phyloP scores from a whole-genome alignment of 768 basidiomycete species.

The Trichaptum fuscoviolaceum region DNA sequence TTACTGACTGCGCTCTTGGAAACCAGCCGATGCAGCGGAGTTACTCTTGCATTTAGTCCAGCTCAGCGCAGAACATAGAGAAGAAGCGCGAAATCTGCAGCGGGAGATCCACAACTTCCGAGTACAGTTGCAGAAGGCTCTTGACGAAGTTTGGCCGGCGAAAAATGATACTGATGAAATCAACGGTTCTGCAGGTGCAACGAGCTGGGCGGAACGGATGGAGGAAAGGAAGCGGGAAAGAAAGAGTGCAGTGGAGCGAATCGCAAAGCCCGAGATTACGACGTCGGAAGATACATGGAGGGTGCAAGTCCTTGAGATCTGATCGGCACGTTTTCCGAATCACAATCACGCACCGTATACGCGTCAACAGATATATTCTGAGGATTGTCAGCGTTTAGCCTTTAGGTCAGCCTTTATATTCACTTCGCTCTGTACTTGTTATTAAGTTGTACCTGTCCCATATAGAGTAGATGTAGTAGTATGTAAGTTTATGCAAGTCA shows the following conservation, averaged over 20 bases:
- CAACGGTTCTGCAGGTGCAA: conserved; percentile 7
- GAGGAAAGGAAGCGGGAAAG: conserved; percentile 19
- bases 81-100: conserved; percentile 65
- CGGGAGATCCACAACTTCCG: conserved; percentile 51
- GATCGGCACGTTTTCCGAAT: background rate
- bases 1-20: conserved; percentile 10
- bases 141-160: conserved; percentile 66
- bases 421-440: too few species aligned
- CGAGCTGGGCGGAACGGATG: conserved; percentile 25
- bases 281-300: background rate
- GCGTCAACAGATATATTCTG: too few species aligned
- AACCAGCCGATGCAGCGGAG: conserved; percentile 56
- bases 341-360: background rate
- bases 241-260: conserved; percentile 23
- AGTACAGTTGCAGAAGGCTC: conserved; percentile 43
- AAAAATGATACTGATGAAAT: conserved; percentile 27
- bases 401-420: too few species aligned
- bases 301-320: background rate
- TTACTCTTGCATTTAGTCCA: conserved; percentile 76
- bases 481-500: too few species aligned
- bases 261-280: conserved; percentile 20
- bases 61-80: conserved; percentile 59
- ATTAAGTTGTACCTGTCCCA: too few species aligned
- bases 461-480: too few species aligned
- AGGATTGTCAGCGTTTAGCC: too few species aligned